Conservation (phyloP, 1,284 basidiomycete genomes). For the Irpex lacteus region DNA sequence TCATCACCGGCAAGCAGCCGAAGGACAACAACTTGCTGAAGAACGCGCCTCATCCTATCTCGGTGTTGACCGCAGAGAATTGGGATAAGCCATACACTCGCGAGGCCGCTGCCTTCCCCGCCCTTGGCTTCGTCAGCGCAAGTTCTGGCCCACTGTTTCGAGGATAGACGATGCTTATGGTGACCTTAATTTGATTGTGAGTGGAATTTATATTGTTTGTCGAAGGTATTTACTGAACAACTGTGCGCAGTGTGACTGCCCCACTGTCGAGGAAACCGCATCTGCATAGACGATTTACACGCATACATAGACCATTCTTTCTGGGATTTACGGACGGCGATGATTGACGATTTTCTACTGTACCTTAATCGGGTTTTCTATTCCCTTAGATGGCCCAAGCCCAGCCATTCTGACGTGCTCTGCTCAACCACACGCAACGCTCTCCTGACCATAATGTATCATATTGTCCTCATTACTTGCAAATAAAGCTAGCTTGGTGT, state of each 20-base stretch:
- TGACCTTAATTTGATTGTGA: conserved; percentile 77
- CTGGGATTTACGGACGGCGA: conserved; percentile 7
- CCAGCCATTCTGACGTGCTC: conserved; percentile 20
- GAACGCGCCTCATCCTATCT: conserved; percentile 91
- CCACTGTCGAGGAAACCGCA: conserved; percentile 73
- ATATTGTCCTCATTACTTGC: background rate
- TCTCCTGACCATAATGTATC: conserved; percentile 6
- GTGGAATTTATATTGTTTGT: no score
- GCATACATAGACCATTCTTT: conserved; percentile 13
- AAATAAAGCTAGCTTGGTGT: background rate
- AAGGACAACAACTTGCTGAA: conserved; percentile 89
- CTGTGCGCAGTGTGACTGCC: conserved; percentile 75
- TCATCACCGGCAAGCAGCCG: conserved; percentile 83
- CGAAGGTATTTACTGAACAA: background rate
- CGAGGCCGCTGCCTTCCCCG: conserved; percentile 81
- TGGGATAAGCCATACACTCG: conserved; percentile 76
- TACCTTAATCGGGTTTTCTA: conserved; percentile 22
- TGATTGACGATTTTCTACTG: background rate
- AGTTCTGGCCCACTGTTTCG: conserved; percentile 93
- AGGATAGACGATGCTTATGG: conserved; percentile 90
- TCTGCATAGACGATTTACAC: conserved; percentile 9
- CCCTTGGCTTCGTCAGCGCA: conserved; percentile 75
- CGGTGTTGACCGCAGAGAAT: conserved; percentile 50
- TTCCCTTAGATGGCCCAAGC: conserved; percentile 26
- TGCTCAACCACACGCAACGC: conserved; percentile 31